Evolutionary conservation across 2,329 filamentous ascomycete genomes (phyloP), one percentile per base, ranked within the genome.

Genomic region (Xylariaceae sp.): DNA sequence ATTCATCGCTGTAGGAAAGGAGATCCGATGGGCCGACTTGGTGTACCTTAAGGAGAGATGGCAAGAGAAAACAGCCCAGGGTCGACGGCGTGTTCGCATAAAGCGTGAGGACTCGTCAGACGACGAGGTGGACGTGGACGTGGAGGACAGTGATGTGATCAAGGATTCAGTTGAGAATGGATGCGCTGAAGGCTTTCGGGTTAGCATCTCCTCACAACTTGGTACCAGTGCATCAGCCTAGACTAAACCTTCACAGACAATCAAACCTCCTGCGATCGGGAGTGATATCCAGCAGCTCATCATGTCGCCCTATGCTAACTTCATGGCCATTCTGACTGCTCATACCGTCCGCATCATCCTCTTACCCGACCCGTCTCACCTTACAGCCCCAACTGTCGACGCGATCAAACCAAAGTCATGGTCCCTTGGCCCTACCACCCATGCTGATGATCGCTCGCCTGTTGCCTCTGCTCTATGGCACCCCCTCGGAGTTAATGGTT

Each of bases 11-110:
- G 87, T 90, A 36, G 93, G 93, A 45, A 93, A 89, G 67, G 91
- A 98, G 74, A 89, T 99, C 60, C 84, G 93, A 73, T 99, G 95
- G 92, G 88, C 90, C 8, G 91, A 96, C 74, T 77, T 99, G 53
- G 85, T 87, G 48, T 85, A 88, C 57, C 74, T 98, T 69, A 96
- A 96, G 77, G 90, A 87, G 60, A 70, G 72, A 49, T 82, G 77
- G 75, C 76, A 79, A 52, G 70, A 78, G 24, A 76, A 75, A 51
- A 69, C 69, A 36, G 71, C 71, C 29, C 58, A 69, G 36, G 70
- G 71, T 44, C 69, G 69, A n/a, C 69, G 71, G 14, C 68, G 70
- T 16, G 56, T 67, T 39, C 75, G 75, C 26, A 73, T 82, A 65
- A 84, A 84, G 72, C 75, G 75, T 47, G 82, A 85, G 63, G 75